Evolutionary conservation across 2,329 filamentous ascomycete species (phyloP).

Genomic region (Talaromyces funiculosus): DNA sequence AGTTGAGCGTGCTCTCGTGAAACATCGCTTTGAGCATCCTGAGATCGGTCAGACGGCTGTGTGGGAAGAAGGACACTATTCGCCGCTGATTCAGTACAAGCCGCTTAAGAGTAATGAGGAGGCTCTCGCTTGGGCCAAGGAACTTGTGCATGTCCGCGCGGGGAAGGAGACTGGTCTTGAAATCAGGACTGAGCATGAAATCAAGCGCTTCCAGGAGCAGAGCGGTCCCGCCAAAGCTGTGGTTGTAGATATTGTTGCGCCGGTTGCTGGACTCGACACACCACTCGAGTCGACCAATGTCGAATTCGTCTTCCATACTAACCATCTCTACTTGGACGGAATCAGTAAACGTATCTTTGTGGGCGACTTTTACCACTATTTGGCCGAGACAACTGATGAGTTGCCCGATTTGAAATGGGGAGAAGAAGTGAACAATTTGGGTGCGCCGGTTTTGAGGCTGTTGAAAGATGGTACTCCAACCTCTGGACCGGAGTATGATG

Average conservation of each 20-base stretch:
- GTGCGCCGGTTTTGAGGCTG: background rate
- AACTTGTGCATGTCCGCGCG: background rate
- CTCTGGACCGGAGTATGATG: slow-evolving; percentile 2
- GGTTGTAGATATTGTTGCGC: slow-evolving; percentile 1
- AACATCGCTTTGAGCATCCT: slow-evolving; percentile 9
- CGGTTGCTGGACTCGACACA: background rate
- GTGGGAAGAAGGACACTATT: background rate
- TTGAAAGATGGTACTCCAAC: background rate
- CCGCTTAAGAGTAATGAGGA: background rate
- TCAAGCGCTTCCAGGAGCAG: background rate
- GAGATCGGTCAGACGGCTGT: slow-evolving; percentile 3
- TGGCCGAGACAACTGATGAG: background rate
- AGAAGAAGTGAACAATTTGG: slow-evolving; percentile 7
- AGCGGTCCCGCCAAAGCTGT: background rate
- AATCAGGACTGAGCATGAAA: background rate
- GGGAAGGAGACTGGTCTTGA: slow-evolving; percentile 1
- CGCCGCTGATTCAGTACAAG: slow-evolving; percentile 6
- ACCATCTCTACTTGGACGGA: slow-evolving; percentile 10
- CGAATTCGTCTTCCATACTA: slow-evolving; percentile 6
- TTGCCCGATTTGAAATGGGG: slow-evolving; percentile 2
- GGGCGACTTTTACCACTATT: slow-evolving; percentile 1
- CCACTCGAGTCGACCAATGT: background rate
- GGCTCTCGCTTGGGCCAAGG: slow-evolving; percentile 6
- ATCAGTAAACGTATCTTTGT: slow-evolving; percentile 8
- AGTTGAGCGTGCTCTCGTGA: background rate